phyloP scores from a whole-genome alignment of 768 basidiomycete species.

The Amanita rubescens region DNA sequence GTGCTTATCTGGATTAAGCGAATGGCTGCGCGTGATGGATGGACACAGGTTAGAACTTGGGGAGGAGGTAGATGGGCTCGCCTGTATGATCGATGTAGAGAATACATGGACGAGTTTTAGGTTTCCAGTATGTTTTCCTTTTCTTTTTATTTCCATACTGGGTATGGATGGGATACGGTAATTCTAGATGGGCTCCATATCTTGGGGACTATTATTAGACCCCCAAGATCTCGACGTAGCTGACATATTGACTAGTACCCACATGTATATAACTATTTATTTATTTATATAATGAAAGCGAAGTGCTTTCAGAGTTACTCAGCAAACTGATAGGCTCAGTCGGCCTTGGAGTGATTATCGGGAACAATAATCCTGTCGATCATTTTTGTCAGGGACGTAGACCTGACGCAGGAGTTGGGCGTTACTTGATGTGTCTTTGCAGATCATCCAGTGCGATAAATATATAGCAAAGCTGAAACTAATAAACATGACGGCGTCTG shows the following conservation, averaged over 20 bases:
- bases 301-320: no score
- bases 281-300: no score
- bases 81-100: constrained; percentile 53
- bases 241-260: no score
- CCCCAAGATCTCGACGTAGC: no score
- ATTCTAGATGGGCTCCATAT: no score
- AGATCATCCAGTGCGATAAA: not conserved
- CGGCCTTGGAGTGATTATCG: no score
- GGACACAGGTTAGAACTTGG: constrained; percentile 63
- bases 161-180: not conserved
- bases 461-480: not conserved
- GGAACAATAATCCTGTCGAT: no score
- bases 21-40: constrained; percentile 67
- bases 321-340: no score
- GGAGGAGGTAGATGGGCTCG: constrained; percentile 61
- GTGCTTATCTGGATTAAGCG: constrained; percentile 69
- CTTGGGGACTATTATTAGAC: no score
- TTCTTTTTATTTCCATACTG: not conserved
- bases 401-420: not conserved
- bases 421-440: not conserved
- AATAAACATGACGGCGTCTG: not conserved
- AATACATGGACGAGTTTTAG: constrained; percentile 63
- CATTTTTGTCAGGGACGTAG: not conserved
- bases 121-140: not conserved
- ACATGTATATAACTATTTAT: no score